Base-by-base conservation (phyloP, 305 asterid genomes). In the Stenogyne calaminthoides region DNA sequence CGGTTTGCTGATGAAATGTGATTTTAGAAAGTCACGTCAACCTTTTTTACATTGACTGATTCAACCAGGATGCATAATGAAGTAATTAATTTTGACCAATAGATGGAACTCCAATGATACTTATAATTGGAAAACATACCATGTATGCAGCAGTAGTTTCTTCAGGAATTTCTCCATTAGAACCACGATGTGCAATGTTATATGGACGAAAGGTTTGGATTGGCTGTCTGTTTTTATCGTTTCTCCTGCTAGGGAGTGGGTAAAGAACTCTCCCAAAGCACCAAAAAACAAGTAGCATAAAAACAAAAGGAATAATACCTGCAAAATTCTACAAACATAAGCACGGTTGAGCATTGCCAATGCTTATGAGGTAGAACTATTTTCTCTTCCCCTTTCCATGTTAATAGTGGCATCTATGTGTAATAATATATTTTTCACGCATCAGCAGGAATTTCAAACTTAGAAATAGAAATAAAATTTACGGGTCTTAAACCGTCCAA, bases 161-260 rank as follows among this genome's bases (percentile, higher is more conserved):
- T 83, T 94, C 99, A 64, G 99, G 99, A 72, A 91, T 68, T 84
- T 94, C 99, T 75, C 97, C 99, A 85, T 88, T 90, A 10, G 97
- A 87, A 74, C 99, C 99, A 80, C 99, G 92, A 78, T 91, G 99
- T 9, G 99, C 99, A 58, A 94, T 73, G 88, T 94, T 94, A 76
- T 80, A 94, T 1, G 99, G 87, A 61, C 99, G 97, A 76, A 91
- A 90, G 8, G 94, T 86, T 75, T 94, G 99, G 54, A 91, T 75
- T 12, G 96, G 92, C 70, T 77, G 89, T 77, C 80, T 85, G 67
- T 83, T 87, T 82, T 88, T 88, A 47, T 90, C 95, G 16, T 90
- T 90, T 86, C 96, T 88, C 76, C 96, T 77, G 78, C 97, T 85
- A 14, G 97, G 99, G 34, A 90, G 96, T 54, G 97, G 97, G 80